These are phyloP conservation scores for Thielaviopsis ethacetica DNA, from an alignment of 2,329 filamentous ascomycete genomes.

Conservation along the genomic window DNA sequence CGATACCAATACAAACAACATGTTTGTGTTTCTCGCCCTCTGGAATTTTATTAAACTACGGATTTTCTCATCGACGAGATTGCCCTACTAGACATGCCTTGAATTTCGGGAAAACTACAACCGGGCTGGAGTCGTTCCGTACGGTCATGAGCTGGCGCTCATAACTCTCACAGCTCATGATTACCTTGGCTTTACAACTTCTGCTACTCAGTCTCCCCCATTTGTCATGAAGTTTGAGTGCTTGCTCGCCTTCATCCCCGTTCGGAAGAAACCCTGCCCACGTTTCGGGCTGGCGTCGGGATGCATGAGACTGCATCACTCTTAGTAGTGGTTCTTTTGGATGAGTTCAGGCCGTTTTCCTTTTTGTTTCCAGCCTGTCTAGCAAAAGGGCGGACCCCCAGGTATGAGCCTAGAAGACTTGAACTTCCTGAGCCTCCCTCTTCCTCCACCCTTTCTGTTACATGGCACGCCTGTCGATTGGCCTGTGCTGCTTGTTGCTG, in stretches of 20 bases:
- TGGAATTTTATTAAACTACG: background rate
- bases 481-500: background rate
- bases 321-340: background rate
- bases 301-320: conserved; percentile 3
- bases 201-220: background rate
- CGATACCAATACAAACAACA: too few relatives aligned
- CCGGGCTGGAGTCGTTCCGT: background rate
- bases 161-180: background rate
- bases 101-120: background rate
- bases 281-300: conserved; percentile 2
- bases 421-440: background rate
- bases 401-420: background rate
- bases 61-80: background rate
- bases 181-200: background rate
- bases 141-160: background rate
- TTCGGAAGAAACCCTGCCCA: background rate
- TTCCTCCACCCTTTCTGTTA: background rate
- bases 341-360: background rate
- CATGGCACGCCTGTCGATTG: background rate
- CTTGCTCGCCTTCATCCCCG: background rate
- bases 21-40: background rate
- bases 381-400: background rate
- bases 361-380: background rate
- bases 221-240: background rate
- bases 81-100: background rate